These are phyloP conservation scores for Diplotaxis tenuifolia DNA, from an alignment of 345 rosid genomes.

Conservation along the genomic window DNA sequence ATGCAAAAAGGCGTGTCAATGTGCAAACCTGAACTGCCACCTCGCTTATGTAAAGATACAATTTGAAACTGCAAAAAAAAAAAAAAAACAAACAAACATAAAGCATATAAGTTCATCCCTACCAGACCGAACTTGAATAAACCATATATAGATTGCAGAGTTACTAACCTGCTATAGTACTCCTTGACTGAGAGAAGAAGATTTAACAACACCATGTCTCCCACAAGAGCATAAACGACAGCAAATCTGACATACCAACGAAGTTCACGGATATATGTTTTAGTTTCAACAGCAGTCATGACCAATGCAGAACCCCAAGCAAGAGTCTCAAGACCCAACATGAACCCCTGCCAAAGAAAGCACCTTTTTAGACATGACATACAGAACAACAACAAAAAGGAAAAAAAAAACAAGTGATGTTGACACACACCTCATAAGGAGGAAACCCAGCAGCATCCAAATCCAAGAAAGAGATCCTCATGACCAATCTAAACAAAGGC, in stretches of 20 bases:
- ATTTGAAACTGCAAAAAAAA: constrained; percentile 56
- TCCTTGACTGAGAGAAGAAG: constrained; percentile 71
- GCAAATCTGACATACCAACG: constrained; percentile 96
- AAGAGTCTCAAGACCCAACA: constrained; percentile 66
- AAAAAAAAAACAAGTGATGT: not conserved
- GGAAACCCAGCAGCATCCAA: constrained; percentile 76
- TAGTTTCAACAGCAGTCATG: constrained; percentile 74
- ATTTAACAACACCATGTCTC: constrained; percentile 79
- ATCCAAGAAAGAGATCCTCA: constrained; percentile 81
- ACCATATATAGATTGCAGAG: not conserved
- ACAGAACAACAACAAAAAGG: not conserved
- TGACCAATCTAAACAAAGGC: constrained; percentile 82
- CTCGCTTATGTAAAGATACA: constrained; percentile 80
- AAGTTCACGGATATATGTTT: constrained; percentile 69
- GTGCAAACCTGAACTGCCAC: constrained; percentile 77
- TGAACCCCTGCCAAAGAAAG: constrained; percentile 54
- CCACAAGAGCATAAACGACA: constrained; percentile 72
- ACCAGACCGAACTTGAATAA: constrained; percentile 1
- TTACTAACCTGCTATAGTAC: constrained; percentile 61
- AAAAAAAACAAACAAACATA: not conserved
- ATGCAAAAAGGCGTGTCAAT: constrained; percentile 20
- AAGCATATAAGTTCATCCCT: constrained; percentile 27
- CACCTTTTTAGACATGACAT: not conserved
- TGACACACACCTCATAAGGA: constrained; percentile 75
- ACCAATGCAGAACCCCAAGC: constrained; percentile 83